These are phyloP conservation scores for Ascobolus immersus DNA, from an alignment of 495 filamentous ascomycete genomes.

Conservation along the genomic window DNA sequence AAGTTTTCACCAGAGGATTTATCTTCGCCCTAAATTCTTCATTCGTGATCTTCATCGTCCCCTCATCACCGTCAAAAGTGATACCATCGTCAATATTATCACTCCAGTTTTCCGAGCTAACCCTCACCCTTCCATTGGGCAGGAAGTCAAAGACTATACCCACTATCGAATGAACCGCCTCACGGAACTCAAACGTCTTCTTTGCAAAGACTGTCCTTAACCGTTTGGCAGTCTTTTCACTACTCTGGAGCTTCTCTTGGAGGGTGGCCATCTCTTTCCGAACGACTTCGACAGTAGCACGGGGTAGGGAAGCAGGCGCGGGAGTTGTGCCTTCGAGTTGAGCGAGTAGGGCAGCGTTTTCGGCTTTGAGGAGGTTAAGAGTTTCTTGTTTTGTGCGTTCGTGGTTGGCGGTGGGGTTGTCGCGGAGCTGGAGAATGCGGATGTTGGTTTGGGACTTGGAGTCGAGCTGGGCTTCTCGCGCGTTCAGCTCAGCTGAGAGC, in stretches of 20 bases:
- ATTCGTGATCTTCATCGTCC: constrained; percentile 5
- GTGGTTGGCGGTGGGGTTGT: constrained; percentile 65
- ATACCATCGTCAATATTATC: constrained; percentile 39
- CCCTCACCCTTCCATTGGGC: constrained; percentile 70
- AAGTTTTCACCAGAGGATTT: background rate
- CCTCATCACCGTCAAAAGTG: constrained; percentile 84
- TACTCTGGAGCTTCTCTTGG: too few relatives aligned
- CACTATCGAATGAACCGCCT: constrained; percentile 65
- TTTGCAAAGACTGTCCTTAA: constrained; percentile 72
- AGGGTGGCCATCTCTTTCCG: constrained; percentile 43
- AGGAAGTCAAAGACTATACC: constrained; percentile 87
- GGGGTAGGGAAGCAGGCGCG: constrained; percentile 52
- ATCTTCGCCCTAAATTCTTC: background rate
- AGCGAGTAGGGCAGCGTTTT: constrained; percentile 59
- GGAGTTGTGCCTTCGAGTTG: constrained; percentile 38
- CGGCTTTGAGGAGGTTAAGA: constrained; percentile 45
- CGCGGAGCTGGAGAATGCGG: constrained; percentile 61
- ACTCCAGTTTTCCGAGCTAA: constrained; percentile 55
- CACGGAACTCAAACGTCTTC: constrained; percentile 77
- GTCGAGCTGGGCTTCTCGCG: constrained; percentile 18
- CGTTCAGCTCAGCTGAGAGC: constrained; percentile 13
- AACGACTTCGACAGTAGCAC: constrained; percentile 43
- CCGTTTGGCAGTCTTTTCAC: constrained; percentile 62
- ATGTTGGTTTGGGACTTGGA: constrained; percentile 51
- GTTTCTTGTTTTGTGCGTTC: constrained; percentile 62